Evolutionary conservation across 495 filamentous ascomycete genomes (phyloP), one percentile per base, ranked within the genome.

Genomic region (Trichocladium antarcticum): DNA sequence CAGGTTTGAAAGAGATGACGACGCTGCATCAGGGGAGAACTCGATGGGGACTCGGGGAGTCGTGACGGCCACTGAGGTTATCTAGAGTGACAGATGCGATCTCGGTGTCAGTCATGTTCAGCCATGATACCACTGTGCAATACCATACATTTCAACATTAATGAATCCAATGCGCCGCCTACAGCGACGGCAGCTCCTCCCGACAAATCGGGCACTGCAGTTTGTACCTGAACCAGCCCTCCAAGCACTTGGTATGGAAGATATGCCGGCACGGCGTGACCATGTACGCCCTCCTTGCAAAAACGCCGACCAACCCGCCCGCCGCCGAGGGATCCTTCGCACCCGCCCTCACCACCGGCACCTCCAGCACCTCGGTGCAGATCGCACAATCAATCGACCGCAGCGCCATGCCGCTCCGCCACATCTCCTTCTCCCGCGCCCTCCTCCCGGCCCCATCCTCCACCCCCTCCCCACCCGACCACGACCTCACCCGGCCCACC

Each of bases 261-360:
- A 95, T 89, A 70, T 98, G 92, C 45, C 87, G 75, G 63, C 92
- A 98, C 29, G 92, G 90, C 45, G 92, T 98, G 20, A 97, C 87
- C 92, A 98, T 98, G 64, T 96, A 96, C 45, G 74, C 68, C 40
- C 88, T 75, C 47, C 90, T 72, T 20, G 83, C 84, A 49, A 95
- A 72, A 43, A 94, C 75, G 19, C 79, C 84, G 1, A 77, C 69
- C 34, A 85, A 75, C 16, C 80, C 79, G 11, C 80, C 79, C 17
- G 55, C 70, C 49, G 57, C 57, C 36, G 57, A 55, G 37, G 64
- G 62, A 53, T 67, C 70, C 49, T 66, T 80, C 58, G 76, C 71
- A 5, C 71, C 71, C 15, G 77, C 74, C 27, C 74, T 72, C 7
- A 93, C 71, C 34, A 95, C 81, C 1, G 87, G 87, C 6, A 95